phyloP scores from a whole-genome alignment of 2,329 filamentous ascomycete genomes.

The Cladophialophora immunda region DNA sequence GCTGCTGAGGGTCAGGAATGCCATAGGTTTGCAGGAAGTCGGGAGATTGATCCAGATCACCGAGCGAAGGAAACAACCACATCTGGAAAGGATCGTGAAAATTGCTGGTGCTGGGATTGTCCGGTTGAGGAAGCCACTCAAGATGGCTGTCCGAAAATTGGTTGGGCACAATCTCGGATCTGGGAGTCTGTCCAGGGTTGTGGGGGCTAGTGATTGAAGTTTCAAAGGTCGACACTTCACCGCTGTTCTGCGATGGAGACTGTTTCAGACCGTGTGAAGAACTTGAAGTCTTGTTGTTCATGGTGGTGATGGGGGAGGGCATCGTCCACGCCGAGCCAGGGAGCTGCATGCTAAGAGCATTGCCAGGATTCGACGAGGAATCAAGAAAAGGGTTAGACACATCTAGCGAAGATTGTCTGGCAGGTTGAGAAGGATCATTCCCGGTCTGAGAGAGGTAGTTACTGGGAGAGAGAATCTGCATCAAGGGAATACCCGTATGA shows the following conservation, averaged over 20 bases:
- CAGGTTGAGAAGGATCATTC: conserved; percentile 25
- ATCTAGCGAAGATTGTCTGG: conserved; percentile 32
- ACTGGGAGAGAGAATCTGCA: conserved; percentile 37
- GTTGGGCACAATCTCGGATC: conserved; percentile 32
- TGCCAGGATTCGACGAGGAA: conserved; percentile 21
- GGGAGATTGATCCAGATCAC: conserved; percentile 36
- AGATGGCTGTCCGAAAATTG: conserved; percentile 29
- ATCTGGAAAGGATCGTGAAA: conserved; percentile 40
- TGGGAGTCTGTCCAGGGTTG: conserved; percentile 33
- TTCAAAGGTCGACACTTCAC: conserved; percentile 33
- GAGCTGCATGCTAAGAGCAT: conserved; percentile 30
- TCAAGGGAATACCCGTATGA: conserved; percentile 33
- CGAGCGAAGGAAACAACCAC: conserved; percentile 38
- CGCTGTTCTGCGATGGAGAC: conserved; percentile 34
- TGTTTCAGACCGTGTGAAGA: conserved; percentile 25
- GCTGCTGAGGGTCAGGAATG: conserved; percentile 21
- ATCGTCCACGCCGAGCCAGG: conserved; percentile 27
- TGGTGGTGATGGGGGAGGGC: conserved; percentile 26
- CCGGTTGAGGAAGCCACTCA: conserved; percentile 34
- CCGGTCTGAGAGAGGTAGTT: conserved; percentile 30
- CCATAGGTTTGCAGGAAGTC: conserved; percentile 36
- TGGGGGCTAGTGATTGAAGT: conserved; percentile 29
- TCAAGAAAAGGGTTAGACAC: conserved; percentile 31
- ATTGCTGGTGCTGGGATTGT: conserved; percentile 29
- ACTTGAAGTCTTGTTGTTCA: conserved; percentile 27